Conservation (phyloP, 2,329 filamentous ascomycete genomes). For the Epichloe brachyelytri region DNA sequence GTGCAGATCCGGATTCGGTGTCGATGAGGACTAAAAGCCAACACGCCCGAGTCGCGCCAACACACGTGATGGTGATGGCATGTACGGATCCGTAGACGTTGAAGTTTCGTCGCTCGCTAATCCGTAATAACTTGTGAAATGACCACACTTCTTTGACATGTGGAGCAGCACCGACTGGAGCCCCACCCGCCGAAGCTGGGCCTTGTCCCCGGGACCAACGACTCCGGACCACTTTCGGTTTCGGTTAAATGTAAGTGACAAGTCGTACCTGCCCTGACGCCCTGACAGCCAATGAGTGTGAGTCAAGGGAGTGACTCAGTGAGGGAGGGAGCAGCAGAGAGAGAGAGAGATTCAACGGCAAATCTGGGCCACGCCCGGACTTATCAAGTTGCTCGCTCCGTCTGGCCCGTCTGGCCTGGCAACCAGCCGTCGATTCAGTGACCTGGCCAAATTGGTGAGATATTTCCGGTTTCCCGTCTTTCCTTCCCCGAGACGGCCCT, state of each 20-base stretch:
- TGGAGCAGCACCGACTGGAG: slow-evolving; percentile 1
- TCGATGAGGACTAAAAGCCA: too few relatives aligned
- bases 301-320: not conserved
- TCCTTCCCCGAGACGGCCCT: not conserved
- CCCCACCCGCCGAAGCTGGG: slow-evolving; percentile 3
- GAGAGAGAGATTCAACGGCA: not conserved
- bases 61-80: too few relatives aligned
- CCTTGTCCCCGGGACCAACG: not conserved
- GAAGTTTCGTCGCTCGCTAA: too few relatives aligned
- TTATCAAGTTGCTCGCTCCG: slow-evolving; percentile 4
- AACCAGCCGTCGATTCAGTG: slow-evolving; percentile 1
- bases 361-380: not conserved
- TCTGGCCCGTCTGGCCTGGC: slow-evolving; percentile 5
- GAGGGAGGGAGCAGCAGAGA: not conserved
- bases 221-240: not conserved
- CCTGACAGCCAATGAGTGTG: not conserved
- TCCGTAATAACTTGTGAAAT: too few relatives aligned
- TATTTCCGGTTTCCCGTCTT: not conserved
- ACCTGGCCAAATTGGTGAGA: too few relatives aligned
- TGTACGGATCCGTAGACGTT: too few relatives aligned
- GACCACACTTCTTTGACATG: too few relatives aligned
- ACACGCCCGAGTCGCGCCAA: too few relatives aligned
- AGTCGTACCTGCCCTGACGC: not conserved
- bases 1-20: too few relatives aligned
- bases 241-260: not conserved